A percentile compares a stretch with the other conserved stretches of the same genome.
phyloP scores from a whole-genome alignment of 1,139 yeast genomes.

The Protomyces inundatus region DNA sequence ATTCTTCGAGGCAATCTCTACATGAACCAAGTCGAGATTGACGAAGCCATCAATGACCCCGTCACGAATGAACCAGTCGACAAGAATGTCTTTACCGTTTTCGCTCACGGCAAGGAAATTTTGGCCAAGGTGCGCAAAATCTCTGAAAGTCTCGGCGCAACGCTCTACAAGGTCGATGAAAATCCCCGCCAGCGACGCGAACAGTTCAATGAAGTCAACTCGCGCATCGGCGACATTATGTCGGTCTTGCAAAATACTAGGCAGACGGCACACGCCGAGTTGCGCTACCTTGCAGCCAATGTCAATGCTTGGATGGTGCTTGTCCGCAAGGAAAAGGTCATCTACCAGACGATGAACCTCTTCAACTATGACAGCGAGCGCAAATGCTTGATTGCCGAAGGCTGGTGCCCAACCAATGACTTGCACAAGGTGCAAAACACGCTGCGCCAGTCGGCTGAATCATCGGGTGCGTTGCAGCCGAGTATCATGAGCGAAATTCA shows the following conservation, averaged over 20 bases:
- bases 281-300: slow-evolving; percentile 68
- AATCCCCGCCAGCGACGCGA: slow-evolving; percentile 52
- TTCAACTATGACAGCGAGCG: slow-evolving; percentile 82
- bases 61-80: slow-evolving; percentile 48
- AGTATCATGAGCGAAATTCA: slow-evolving; percentile 74
- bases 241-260: slow-evolving; percentile 66
- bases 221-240: slow-evolving; percentile 58
- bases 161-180: slow-evolving; percentile 62
- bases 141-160: slow-evolving; percentile 79
- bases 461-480: slow-evolving; percentile 56
- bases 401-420: slow-evolving; percentile 76
- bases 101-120: slow-evolving; percentile 78
- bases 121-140: slow-evolving; percentile 64
- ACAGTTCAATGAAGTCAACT: slow-evolving; percentile 55
- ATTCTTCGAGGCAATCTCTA: slow-evolving; percentile 82
- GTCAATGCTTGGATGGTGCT: slow-evolving; percentile 63
- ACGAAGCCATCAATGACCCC: slow-evolving; percentile 53
- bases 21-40: slow-evolving; percentile 64
- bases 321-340: slow-evolving; percentile 64
- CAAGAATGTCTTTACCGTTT: slow-evolving; percentile 74
- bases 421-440: slow-evolving; percentile 45
- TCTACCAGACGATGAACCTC: slow-evolving; percentile 68
- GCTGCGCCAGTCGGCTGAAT: slow-evolving; percentile 55
- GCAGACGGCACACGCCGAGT: slow-evolving; percentile 65
- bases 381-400: slow-evolving; percentile 91